A percentile compares a stretch with the other conserved stretches of the same genome.
These are phyloP conservation scores for Gnaphalium uliginosum DNA, from an alignment of 129 eudicot genomes.

Conservation along the genomic window DNA sequence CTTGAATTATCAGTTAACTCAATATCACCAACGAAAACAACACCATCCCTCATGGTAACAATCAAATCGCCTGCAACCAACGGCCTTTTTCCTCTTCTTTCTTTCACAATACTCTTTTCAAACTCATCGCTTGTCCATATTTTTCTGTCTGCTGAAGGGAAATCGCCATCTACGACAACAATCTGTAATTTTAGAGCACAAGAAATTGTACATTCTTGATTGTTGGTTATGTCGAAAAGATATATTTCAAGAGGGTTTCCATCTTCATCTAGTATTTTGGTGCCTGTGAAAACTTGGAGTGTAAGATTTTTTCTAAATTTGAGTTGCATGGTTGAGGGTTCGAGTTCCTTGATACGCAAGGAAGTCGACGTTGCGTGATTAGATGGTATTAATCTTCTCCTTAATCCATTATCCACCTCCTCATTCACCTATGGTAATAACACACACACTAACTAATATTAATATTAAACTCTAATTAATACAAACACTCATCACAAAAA, in stretches of 20 bases:
- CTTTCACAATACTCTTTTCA: constrained; percentile 51
- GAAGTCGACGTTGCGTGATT: constrained; percentile 38
- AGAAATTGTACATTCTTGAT: constrained; percentile 30
- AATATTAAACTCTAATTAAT: no score
- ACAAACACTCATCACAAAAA: background rate
- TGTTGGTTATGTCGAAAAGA: constrained; percentile 25
- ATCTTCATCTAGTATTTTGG: constrained; percentile 46
- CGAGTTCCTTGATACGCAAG: constrained; percentile 43
- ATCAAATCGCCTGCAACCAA: constrained; percentile 60
- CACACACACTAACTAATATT: no score
- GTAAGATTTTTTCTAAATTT: constrained; percentile 38
- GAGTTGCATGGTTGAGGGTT: constrained; percentile 50
- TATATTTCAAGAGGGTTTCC: constrained; percentile 47
- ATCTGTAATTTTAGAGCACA: constrained; percentile 56
- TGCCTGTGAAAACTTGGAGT: constrained; percentile 63
- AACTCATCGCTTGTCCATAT: constrained; percentile 63
- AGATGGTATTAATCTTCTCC: constrained; percentile 29
- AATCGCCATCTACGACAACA: constrained; percentile 77
- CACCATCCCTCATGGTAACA: constrained; percentile 55
- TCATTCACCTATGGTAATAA: constrained; percentile 52
- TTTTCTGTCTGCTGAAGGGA: constrained; percentile 32
- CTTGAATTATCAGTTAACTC: constrained; percentile 87
- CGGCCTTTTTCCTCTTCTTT: constrained; percentile 70
- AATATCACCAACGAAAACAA: constrained; percentile 46
- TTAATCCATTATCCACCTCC: constrained; percentile 64